Percentiles rank a stretch among this genome's conserved stretches.
These are phyloP conservation scores for Ganoderma multipileum DNA, from an alignment of 1,284 basidiomycete genomes.

Conservation along the genomic window DNA sequence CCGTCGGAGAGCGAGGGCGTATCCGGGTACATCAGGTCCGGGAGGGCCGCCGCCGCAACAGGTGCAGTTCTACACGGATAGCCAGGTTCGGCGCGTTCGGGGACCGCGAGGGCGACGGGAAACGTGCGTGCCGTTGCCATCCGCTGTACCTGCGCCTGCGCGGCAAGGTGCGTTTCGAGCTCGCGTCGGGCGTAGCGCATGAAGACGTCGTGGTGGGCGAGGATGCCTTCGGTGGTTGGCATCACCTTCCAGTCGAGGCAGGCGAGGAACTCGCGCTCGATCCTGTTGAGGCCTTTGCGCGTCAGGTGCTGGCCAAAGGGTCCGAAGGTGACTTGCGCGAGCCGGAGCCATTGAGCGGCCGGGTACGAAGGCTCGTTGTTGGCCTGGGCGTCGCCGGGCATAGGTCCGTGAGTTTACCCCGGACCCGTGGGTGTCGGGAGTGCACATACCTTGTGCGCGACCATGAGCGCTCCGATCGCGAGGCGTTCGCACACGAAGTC, in stretches of 20 bases:
- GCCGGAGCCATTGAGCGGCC: neutral
- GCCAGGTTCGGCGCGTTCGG: neutral
- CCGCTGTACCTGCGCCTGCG: neutral
- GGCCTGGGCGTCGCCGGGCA: constrained; percentile 54
- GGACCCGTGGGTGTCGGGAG: neutral
- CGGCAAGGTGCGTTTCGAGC: neutral
- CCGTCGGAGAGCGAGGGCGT: constrained; percentile 20
- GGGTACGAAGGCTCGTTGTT: constrained; percentile 48
- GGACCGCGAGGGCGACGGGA: neutral
- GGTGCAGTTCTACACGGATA: neutral
- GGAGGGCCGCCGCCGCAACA: constrained; percentile 4
- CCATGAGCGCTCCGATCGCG: constrained; percentile 69
- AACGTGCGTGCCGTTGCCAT: neutral
- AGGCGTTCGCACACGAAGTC: constrained; percentile 73
- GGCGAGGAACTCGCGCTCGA: constrained; percentile 70
- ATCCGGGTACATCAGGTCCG: constrained; percentile 27
- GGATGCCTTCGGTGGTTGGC: constrained; percentile 59
- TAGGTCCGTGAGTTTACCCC: neutral
- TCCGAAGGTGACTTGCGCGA: neutral
- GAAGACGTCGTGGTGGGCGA: constrained; percentile 57
- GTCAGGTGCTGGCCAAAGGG: constrained; percentile 1
- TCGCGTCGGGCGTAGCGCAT: constrained; percentile 25
- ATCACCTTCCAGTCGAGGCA: constrained; percentile 66
- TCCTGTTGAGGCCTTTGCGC: constrained; percentile 30
- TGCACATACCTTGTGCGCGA: constrained; percentile 65